These are phyloP conservation scores for Candida maesae DNA, from an alignment of 805 yeast genomes.

Conservation along the genomic window DNA sequence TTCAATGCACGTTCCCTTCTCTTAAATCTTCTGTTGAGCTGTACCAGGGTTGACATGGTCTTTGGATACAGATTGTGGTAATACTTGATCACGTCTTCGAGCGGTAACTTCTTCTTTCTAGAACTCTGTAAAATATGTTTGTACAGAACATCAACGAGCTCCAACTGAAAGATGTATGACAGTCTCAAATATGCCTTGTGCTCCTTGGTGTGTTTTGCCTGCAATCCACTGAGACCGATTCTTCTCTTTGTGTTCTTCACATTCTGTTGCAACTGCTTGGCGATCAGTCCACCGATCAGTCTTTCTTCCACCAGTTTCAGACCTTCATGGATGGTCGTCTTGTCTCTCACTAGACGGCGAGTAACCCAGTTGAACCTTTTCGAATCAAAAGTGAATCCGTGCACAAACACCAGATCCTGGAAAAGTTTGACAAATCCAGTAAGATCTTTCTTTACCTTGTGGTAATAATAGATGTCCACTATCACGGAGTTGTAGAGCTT, in stretches of 20 bases:
- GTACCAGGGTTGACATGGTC: conserved; percentile 29
- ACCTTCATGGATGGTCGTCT: conserved; percentile 29
- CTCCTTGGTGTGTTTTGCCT: conserved; percentile 22
- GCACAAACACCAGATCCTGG: conserved; percentile 23
- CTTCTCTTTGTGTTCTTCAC: conserved; percentile 14
- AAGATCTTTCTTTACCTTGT: conserved; percentile 3
- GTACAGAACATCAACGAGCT: conserved; percentile 25
- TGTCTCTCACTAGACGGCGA: conserved; percentile 25
- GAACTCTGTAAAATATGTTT: conserved; percentile 18
- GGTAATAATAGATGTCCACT: conserved; percentile 9
- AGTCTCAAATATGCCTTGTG: conserved; percentile 26
- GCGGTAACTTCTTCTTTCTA: conserved; percentile 8
- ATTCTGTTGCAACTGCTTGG: conserved; percentile 15
- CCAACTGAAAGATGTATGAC: conserved; percentile 22
- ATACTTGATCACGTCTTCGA: conserved; percentile 14
- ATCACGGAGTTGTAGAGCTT: conserved; percentile 23
- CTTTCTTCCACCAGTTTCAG: conserved; percentile 28
- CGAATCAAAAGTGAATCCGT: conserved; percentile 30
- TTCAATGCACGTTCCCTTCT: conserved; percentile 3
- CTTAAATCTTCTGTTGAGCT: conserved; percentile 14
- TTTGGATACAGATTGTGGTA: conserved; percentile 29
- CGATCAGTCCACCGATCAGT: conserved; percentile 36
- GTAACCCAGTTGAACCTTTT: conserved; percentile 31
- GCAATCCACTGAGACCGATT: conserved; percentile 11
- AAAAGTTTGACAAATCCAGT: conserved; percentile 12